Base-by-base conservation (phyloP, 73 alveolate genomes). In the Durusdinium trenchii region DNA sequence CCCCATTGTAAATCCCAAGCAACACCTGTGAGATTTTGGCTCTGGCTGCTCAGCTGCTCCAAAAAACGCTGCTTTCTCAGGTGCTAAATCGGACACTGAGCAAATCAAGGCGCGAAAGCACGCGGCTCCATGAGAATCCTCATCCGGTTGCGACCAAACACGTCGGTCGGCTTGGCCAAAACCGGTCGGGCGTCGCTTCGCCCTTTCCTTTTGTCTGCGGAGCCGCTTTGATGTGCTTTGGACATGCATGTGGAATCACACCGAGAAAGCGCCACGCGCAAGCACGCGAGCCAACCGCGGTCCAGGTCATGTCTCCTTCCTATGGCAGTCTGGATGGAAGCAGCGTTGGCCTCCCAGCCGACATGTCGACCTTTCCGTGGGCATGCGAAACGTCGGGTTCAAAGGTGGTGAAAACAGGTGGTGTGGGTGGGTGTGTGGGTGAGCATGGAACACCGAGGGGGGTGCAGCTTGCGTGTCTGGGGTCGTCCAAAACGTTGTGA, bases 321-420 rank as follows among this genome's bases (percentile, higher is more conserved):
- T 62, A 38, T 35, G 85, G 95, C 83, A 87, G 95, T 84, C 95
- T 87, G 28, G 95, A 87, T 48, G 95, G 95, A 69, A 87, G 95
- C 95, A 87, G 95, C 32, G 95, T 36, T 3, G 54, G 85, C 20
- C 45, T 16, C 51, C 71, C 51, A 36, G 94, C 30, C 28, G 38
- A 62, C 76, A 62, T 23, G 35, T 16, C 35, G 76, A n/a, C n/a
- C n/a, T n/a, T n/a, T n/a, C n/a, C n/a, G 26, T 43, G 0, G 16
- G 32, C 85, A 26, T 1, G n/a, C 46, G 36, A 43, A 18, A 38
- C 79, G 28, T 32, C 36, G 85, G 42, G 9, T 6, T 75, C 85
- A n/a, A 52, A 75, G 1, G 32, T 36, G 14, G 36, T 6, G 9
- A 26, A 9, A 73, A 12, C 57, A 73, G 7, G 85, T n/a, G n/a